Evolutionary conservation across 1,284 basidiomycete species (phyloP).

Genomic region (Austroboletus niveus): DNA sequence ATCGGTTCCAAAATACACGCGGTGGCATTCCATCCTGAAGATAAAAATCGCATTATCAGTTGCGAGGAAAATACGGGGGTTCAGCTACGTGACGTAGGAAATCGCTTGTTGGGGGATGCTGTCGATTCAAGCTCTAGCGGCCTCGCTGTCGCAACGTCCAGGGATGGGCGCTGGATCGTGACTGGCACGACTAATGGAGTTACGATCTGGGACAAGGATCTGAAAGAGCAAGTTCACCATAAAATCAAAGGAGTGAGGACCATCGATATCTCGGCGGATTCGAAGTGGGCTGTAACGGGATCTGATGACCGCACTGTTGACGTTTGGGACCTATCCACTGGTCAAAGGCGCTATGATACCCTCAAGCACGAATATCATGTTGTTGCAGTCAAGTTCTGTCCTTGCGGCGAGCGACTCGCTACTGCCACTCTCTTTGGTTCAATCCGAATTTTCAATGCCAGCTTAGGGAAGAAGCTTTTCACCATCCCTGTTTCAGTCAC

Average conservation of each 20-base stretch:
- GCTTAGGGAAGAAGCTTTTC: slow-evolving; percentile 14
- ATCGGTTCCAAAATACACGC: slow-evolving; percentile 15
- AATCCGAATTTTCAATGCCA: slow-evolving; percentile 8
- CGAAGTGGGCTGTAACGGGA: slow-evolving; percentile 7
- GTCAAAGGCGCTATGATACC: not conserved
- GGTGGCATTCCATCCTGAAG: slow-evolving; percentile 11
- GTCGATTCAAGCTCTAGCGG: slow-evolving; percentile 4
- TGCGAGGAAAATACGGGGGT: slow-evolving; percentile 7
- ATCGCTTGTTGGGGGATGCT: slow-evolving; percentile 11
- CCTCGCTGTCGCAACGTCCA: slow-evolving; percentile 11
- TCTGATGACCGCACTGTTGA: slow-evolving; percentile 7
- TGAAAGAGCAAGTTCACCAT: not conserved
- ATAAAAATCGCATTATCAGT: slow-evolving; percentile 6
- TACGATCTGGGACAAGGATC: slow-evolving; percentile 11
- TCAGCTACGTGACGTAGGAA: slow-evolving; percentile 6
- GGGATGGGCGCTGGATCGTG: slow-evolving; percentile 12
- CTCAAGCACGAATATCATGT: slow-evolving; percentile 17
- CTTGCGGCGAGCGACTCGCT: slow-evolving; percentile 6
- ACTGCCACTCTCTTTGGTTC: slow-evolving; percentile 16
- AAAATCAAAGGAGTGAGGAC: slow-evolving; percentile 12
- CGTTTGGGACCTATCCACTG: slow-evolving; percentile 8
- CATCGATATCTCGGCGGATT: slow-evolving; percentile 10
- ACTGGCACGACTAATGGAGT: slow-evolving; percentile 8
- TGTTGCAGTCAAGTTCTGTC: slow-evolving; percentile 22
- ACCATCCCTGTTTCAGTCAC: slow-evolving; percentile 16